These are phyloP conservation scores for Adansonia grandidieri DNA, from an alignment of 441 rosid species.

Conservation along the genomic window DNA sequence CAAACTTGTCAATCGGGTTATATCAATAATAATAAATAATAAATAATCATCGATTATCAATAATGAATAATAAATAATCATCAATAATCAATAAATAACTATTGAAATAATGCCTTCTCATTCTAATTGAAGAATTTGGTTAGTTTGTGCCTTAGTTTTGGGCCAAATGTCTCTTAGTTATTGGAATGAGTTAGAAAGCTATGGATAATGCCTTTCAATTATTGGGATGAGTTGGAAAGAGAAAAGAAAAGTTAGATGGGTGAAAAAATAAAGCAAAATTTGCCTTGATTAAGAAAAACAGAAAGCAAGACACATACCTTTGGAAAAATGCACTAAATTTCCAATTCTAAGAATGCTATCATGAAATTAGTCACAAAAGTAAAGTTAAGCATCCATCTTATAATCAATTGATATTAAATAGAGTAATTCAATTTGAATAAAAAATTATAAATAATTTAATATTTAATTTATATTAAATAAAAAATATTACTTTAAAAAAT, in stretches of 20 bases:
- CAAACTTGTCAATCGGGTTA: constrained; percentile 16
- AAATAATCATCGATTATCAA: no score
- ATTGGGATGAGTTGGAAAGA: not conserved
- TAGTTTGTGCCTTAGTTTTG: no score
- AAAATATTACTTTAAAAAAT: no score
- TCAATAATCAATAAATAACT: no score
- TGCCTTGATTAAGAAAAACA: not conserved
- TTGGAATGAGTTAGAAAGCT: not conserved
- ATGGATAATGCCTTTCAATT: not conserved
- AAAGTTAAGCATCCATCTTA: not conserved
- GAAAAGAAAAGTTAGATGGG: no score
- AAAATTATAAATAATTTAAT: no score
- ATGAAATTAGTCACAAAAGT: not conserved
- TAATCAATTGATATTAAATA: no score
- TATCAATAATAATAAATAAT: not conserved
- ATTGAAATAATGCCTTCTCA: no score
- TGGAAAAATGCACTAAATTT: not conserved
- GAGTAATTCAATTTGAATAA: not conserved
- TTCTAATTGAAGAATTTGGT: not conserved
- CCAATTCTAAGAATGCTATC: not conserved
- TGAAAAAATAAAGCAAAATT: no score
- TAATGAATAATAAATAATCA: no score
- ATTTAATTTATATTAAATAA: no score
- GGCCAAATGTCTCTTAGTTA: not conserved
- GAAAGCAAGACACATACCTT: not conserved